Percentiles rank a stretch among this genome's conserved stretches.
Conservation (phyloP, 1,284 basidiomycete genomes). For the Naganishia cerealis region DNA sequence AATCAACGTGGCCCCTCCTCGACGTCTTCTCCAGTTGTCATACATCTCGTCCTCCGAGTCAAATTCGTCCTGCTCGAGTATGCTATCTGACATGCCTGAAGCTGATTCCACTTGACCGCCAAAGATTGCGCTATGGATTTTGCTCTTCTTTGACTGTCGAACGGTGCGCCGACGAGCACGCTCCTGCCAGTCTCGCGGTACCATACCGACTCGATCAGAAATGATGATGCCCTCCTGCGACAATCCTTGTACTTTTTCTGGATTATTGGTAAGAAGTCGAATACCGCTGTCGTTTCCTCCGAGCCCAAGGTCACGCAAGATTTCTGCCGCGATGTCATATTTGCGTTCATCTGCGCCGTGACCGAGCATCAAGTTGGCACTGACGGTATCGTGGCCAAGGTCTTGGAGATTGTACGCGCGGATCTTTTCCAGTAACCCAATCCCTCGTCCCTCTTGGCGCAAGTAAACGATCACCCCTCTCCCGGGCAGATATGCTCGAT, state of each 20-base stretch:
- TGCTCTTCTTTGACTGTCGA: slow-evolving; percentile 29
- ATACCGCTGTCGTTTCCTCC: slow-evolving; percentile 63
- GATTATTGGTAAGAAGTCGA: slow-evolving; percentile 92
- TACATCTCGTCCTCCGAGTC: slow-evolving; percentile 49
- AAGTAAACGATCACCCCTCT: slow-evolving; percentile 96
- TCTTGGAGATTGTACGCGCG: slow-evolving; percentile 98
- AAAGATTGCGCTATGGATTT: slow-evolving; percentile 34
- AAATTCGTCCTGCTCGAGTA: slow-evolving; percentile 31
- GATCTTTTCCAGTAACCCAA: slow-evolving; percentile 92
- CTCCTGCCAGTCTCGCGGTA: slow-evolving; percentile 81
- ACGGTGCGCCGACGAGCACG: slow-evolving; percentile 27
- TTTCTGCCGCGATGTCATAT: slow-evolving; percentile 88
- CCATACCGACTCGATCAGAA: slow-evolving; percentile 86
- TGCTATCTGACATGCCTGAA: slow-evolving; percentile 12
- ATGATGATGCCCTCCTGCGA: slow-evolving; percentile 79
- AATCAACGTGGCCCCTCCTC: slow-evolving; percentile 76
- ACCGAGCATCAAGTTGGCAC: slow-evolving; percentile 92
- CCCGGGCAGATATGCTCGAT: slow-evolving; percentile 58
- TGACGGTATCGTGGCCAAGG: slow-evolving; percentile 95
- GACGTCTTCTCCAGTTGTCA: slow-evolving; percentile 57
- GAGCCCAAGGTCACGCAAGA: slow-evolving; percentile 82
- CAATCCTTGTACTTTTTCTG: slow-evolving; percentile 89
- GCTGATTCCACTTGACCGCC: not conserved
- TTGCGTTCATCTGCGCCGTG: slow-evolving; percentile 90
- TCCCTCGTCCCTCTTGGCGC: slow-evolving; percentile 97